phyloP scores from a whole-genome alignment of 805 yeast species.

The Sungouiella blattae region DNA sequence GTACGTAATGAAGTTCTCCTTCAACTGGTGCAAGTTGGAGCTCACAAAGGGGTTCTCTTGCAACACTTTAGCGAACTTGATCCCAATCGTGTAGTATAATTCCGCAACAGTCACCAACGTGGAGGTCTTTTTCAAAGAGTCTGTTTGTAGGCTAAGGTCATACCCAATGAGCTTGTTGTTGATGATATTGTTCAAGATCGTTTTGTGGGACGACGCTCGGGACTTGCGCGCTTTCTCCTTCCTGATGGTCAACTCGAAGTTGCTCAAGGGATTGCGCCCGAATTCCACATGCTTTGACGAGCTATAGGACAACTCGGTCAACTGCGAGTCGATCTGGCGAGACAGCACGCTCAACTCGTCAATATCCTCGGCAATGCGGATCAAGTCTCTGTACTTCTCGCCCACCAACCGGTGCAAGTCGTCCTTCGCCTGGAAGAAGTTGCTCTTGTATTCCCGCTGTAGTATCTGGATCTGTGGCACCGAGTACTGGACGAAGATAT shows the following conservation, averaged over 20 bases:
- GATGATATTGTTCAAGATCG: conserved; percentile 27
- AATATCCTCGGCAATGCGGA: conserved; percentile 42
- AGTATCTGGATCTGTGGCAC: conserved; percentile 32
- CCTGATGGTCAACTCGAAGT: conserved; percentile 21
- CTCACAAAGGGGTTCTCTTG: conserved; percentile 9
- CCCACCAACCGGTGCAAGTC: conserved; percentile 39
- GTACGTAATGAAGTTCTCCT: conserved; percentile 19
- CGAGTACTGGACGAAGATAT: conserved; percentile 29
- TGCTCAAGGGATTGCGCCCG: conserved; percentile 13
- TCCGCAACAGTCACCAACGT: conserved; percentile 30
- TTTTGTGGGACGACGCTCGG: conserved; percentile 17
- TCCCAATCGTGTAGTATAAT: conserved; percentile 29
- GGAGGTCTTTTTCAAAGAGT: conserved; percentile 21
- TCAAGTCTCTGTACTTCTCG: conserved; percentile 39
- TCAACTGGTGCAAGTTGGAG: conserved; percentile 18
- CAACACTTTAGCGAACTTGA: conserved; percentile 19
- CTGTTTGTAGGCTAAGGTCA: conserved; percentile 23
- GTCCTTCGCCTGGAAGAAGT: conserved; percentile 25
- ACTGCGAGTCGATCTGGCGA: conserved; percentile 18
- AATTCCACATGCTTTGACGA: conserved; percentile 27
- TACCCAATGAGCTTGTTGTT: conserved; percentile 27
- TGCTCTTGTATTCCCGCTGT: conserved; percentile 24
- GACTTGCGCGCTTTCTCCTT: conserved; percentile 15
- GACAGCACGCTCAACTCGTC: conserved; percentile 27
- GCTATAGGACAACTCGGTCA: conserved; percentile 31